These are phyloP conservation scores for Pisolithus albus DNA, from an alignment of 768 basidiomycete species.

Conservation along the genomic window DNA sequence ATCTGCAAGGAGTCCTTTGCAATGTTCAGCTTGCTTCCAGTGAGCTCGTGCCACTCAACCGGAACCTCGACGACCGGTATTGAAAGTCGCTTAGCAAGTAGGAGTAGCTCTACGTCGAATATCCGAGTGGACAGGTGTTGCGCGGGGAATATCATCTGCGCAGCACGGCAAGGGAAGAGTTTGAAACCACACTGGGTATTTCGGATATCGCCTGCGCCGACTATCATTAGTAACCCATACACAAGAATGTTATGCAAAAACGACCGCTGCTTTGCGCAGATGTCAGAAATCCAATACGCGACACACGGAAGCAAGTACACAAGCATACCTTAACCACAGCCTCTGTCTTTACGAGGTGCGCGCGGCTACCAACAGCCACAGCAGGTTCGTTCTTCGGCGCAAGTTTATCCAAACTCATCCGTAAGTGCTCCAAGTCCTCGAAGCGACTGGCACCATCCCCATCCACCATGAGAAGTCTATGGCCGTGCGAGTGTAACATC, in stretches of 20 bases:
- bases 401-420: conserved; percentile 64
- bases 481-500: conserved; percentile 74
- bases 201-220: conserved; percentile 84
- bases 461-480: conserved; percentile 82
- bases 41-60: conserved; percentile 90
- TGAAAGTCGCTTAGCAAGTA: conserved; percentile 70
- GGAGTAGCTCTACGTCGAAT: conserved; percentile 90
- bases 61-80: conserved; percentile 84
- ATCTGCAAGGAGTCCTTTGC: conserved; percentile 82
- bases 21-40: conserved; percentile 87
- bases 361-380: conserved; percentile 81
- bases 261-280: conserved; percentile 55
- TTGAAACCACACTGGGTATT: conserved; percentile 99
- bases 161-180: conserved; percentile 79
- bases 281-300: neutral
- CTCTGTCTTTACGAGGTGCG: conserved; percentile 87
- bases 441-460: conserved; percentile 92
- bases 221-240: conserved; percentile 83
- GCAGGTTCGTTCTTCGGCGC: conserved; percentile 44
- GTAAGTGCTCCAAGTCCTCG: conserved; percentile 73
- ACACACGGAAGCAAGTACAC: neutral
- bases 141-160: conserved; percentile 74
- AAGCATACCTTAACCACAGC: conserved; percentile 85
- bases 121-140: conserved; percentile 92
- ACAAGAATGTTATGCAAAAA: conserved; percentile 85